Evolutionary conservation across 148 eudicot genomes (phyloP).

Genomic region (Spergularia bocconei): DNA sequence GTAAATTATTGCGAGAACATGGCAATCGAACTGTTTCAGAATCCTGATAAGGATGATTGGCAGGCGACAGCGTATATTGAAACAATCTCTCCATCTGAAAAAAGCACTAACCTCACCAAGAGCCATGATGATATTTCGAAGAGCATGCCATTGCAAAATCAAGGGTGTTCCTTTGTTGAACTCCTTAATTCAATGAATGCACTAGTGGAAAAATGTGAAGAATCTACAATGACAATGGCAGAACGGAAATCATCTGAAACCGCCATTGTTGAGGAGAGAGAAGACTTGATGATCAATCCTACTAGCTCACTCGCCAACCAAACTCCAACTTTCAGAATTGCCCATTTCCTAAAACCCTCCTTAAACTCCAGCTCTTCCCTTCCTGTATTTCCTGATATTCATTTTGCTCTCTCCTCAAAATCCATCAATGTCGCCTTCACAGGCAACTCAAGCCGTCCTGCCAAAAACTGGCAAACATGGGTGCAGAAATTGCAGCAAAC

Average conservation of each 20-base stretch:
- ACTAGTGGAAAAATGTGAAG: background rate
- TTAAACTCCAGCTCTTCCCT: background rate
- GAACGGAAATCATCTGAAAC: no score
- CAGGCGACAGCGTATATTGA: no score
- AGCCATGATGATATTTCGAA: no score
- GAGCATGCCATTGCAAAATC: no score
- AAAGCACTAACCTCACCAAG: no score
- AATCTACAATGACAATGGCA: no score
- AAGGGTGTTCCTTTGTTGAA: no score
- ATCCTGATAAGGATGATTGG: no score
- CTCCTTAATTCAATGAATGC: background rate
- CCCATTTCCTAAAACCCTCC: slow-evolving; percentile 20
- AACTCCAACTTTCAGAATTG: background rate
- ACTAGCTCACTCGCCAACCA: background rate
- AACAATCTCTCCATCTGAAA: no score
- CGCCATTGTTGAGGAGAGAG: background rate
- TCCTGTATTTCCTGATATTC: slow-evolving; percentile 12
- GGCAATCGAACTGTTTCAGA: no score
- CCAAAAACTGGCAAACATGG: slow-evolving; percentile 16
- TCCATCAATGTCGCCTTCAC: slow-evolving; percentile 7
- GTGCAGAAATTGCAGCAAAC: slow-evolving; percentile 17
- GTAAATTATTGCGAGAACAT: background rate
- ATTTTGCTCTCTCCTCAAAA: slow-evolving; percentile 5
- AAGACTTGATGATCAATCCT: background rate
- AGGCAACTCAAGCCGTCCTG: background rate